Evolutionary conservation across 805 yeast genomes (phyloP).

Genomic region (Cyberlindnera japonica): DNA sequence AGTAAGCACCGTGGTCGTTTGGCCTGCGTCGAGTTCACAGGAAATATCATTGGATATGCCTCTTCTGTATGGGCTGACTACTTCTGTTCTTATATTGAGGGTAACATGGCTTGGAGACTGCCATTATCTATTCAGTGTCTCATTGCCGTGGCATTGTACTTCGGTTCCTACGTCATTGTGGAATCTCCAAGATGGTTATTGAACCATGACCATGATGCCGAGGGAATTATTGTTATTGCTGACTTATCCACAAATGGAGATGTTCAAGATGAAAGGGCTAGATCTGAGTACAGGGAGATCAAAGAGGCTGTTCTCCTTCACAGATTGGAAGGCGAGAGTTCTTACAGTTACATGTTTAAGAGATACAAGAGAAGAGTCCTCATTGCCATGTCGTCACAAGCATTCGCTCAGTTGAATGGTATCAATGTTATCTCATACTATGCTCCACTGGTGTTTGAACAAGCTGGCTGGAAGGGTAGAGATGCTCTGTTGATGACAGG

Average conservation of each 20-base stretch:
- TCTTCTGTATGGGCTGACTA: slow-evolving; percentile 88
- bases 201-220: slow-evolving; percentile 74
- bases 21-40: slow-evolving; percentile 86
- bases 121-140: slow-evolving; percentile 75
- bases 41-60: slow-evolving; percentile 78
- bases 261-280: slow-evolving; percentile 63
- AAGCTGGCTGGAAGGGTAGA: slow-evolving; percentile 92
- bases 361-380: slow-evolving; percentile 73
- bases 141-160: slow-evolving; percentile 62
- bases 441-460: slow-evolving; percentile 91
- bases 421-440: slow-evolving; percentile 90
- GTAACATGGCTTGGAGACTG: slow-evolving; percentile 68
- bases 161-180: slow-evolving; percentile 76
- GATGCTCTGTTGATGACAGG: slow-evolving; percentile 91
- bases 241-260: slow-evolving; percentile 79
- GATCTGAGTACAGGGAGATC: slow-evolving; percentile 70
- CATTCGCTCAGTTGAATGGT: slow-evolving; percentile 92
- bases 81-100: slow-evolving; percentile 59
- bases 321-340: slow-evolving; percentile 75
- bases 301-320: slow-evolving; percentile 76
- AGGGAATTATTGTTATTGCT: slow-evolving; percentile 82
- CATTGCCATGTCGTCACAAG: slow-evolving; percentile 86
- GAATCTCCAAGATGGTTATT: slow-evolving; percentile 91
- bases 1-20: slow-evolving; percentile 80
- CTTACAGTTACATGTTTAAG: slow-evolving; percentile 71